phyloP scores from a whole-genome alignment of 345 rosid species.

The Adansonia digitata region DNA sequence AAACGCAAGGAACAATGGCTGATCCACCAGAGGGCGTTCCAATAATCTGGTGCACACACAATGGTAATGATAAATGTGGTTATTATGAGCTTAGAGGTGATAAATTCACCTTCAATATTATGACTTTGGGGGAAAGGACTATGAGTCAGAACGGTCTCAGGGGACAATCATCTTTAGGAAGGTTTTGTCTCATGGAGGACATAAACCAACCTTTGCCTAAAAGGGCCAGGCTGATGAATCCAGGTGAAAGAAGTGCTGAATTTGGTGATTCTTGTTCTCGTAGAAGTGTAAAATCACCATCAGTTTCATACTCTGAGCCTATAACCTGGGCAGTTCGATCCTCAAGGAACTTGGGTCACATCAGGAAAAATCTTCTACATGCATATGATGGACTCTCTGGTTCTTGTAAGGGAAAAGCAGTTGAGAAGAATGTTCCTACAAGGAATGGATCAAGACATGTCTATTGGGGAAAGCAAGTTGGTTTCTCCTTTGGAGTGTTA shows the following conservation, averaged over 20 bases:
- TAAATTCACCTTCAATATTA: constrained; percentile 26
- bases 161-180: constrained; percentile 37
- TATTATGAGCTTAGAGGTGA: constrained; percentile 69
- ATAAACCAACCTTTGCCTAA: constrained; percentile 37
- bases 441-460: constrained; percentile 26
- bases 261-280: constrained; percentile 25
- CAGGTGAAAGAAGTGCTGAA: constrained; percentile 34
- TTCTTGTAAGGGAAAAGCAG: constrained; percentile 28
- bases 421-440: constrained; percentile 23
- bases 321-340: constrained; percentile 32
- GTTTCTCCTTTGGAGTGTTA: constrained; percentile 19
- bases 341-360: constrained; percentile 44
- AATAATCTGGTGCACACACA: constrained; percentile 64
- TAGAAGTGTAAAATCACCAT: constrained; percentile 22
- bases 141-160: constrained; percentile 35
- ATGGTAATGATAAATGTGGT: constrained; percentile 60
- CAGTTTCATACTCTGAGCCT: constrained; percentile 25
- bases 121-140: constrained; percentile 37
- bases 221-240: constrained; percentile 44
- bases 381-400: constrained; percentile 38
- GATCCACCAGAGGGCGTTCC: constrained; percentile 74
- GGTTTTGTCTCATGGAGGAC: constrained; percentile 24
- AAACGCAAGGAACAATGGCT: constrained; percentile 80
- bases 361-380: constrained; percentile 57
- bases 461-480: constrained; percentile 19